Base-by-base conservation (phyloP, 169 alveolate species). In the Plasmodium blacklocki region DNA sequence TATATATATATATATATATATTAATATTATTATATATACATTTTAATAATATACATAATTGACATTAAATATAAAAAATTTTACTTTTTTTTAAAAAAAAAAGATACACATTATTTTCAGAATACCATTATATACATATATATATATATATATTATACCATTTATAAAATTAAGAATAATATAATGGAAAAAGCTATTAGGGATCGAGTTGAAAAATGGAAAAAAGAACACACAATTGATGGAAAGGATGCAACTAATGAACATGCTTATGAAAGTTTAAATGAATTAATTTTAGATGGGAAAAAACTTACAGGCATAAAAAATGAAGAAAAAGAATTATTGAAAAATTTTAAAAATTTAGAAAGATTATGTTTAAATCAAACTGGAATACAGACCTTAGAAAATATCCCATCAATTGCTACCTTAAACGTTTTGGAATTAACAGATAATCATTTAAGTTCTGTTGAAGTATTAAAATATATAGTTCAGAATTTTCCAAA, bases 221-320 rank as follows among this genome's bases (percentile, higher is more conserved):
- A 93, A 56, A 88, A 92, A 73, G 95, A 94, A 60, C 85, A 76
- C 72, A 52, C 91, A 0, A 49, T 67, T 21, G 94, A 91, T 80
- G 83, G 74, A 63, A 66, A 75, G 63, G 96, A 88, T 52, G 95
- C 72, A 49, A 90, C 88, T 49, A 92, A 89, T 71, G 94, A 93
- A 45, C 52, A 93, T 5, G 96, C 91, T 7, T 93, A 88, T 73
- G 91, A 89, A 56, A 89, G 88, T 49, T 71, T 95, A 49, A 89
- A 88, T 14, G 98, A 96, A 66, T 88, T 96, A 19, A 95, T 96
- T 45, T 93, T 96, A 54, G 98, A 96, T 89, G 98, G 98, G 19
- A 78, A 96, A 47, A 78, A 88, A 23, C 88, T 96, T 63, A 89
- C 93, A 45, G 89, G 95, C 8, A 73, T 96, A 54, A 80, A 91